Evolutionary conservation across 352 stramenopile genomes (phyloP), one percentile per base, ranked within the genome.

Genomic region (Pythium phragmiticola): DNA sequence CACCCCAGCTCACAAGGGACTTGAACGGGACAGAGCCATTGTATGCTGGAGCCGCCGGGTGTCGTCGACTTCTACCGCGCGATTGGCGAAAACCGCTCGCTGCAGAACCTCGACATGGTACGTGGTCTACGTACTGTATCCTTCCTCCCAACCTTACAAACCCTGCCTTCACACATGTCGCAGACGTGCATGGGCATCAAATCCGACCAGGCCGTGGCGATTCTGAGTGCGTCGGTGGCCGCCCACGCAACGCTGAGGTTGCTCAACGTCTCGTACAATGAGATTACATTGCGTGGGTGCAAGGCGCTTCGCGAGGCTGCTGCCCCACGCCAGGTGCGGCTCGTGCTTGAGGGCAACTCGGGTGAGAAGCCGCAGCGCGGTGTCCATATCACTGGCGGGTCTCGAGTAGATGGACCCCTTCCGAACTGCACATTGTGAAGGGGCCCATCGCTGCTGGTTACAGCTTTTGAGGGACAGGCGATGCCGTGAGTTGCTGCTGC

Each of bases 251-350:
- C 70, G 46, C 70, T 92, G 36, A 67, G 51, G 6, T 72, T 76
- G 36, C 54, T 91, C 48, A 79, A 92, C 63, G 66, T 90, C 17
- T 76, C 77, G 19, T 90, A 92, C 78, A 92, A 92, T 56, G 80
- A 86, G 59, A 83, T 92, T 66, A 92, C 84, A 3, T 62, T 92
- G 26, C 81, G 80, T 11, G 82, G 84, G 2, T 90, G 81, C 66
- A 92, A 92, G 49, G 39, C 83, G 28, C 74, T 92, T 17, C 77
- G 77, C 53, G 82, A 92, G 48, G 80, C 75, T 7, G 69, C 73
- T 34, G 55, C 57, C 7, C 8, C 17, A 2, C 59, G 36, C 14
- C n/a, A 23, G 8, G 19, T 80, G 37, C 53, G 63, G 37, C 64
- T 84, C 36, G 61, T 62, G 33, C 66, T 83, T 16, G 75, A 83